These are phyloP conservation scores for Mycena haematopus DNA, from an alignment of 768 basidiomycete species.

Conservation along the genomic window DNA sequence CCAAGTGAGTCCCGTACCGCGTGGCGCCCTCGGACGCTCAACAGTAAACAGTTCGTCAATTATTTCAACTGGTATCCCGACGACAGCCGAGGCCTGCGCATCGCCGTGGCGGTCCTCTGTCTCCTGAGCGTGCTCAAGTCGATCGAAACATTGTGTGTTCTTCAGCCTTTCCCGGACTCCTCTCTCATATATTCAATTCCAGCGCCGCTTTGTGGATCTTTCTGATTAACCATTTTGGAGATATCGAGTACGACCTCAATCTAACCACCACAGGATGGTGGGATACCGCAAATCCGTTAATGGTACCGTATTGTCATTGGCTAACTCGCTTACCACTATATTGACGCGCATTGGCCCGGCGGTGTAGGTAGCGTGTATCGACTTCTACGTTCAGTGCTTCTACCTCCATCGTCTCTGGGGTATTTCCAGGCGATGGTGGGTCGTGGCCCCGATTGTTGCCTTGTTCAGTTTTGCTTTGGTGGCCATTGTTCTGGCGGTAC, in stretches of 20 bases:
- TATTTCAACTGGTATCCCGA: conserved; percentile 22
- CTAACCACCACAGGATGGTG: conserved; percentile 22
- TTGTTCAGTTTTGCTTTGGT: conserved; percentile 13
- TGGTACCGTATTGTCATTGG: conserved; percentile 9
- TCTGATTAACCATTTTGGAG: conserved; percentile 6
- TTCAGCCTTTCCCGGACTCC: neutral
- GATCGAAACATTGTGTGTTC: conserved; percentile 11
- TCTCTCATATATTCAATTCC: neutral
- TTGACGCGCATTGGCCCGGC: neutral
- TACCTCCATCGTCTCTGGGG: conserved; percentile 18
- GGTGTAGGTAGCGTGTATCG: conserved; percentile 14
- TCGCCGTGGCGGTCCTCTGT: conserved; percentile 1
- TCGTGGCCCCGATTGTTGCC: conserved; percentile 11
- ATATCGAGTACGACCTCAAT: neutral
- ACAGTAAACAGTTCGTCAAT: conserved; percentile 15
- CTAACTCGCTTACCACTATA: neutral
- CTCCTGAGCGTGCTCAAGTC: conserved; percentile 18
- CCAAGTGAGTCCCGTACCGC: conserved; percentile 10
- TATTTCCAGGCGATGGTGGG: conserved; percentile 11
- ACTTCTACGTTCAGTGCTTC: conserved; percentile 21
- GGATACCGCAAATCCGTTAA: conserved; percentile 21
- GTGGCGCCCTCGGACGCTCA: neutral
- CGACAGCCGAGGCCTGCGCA: conserved; percentile 6
- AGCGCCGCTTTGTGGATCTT: conserved; percentile 20
- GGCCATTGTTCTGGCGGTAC: conserved; percentile 12